A percentile compares a stretch with the other conserved stretches of the same genome.
These are phyloP conservation scores for Ascochyta koolunga DNA, from an alignment of 2,329 filamentous ascomycete genomes.

Conservation along the genomic window DNA sequence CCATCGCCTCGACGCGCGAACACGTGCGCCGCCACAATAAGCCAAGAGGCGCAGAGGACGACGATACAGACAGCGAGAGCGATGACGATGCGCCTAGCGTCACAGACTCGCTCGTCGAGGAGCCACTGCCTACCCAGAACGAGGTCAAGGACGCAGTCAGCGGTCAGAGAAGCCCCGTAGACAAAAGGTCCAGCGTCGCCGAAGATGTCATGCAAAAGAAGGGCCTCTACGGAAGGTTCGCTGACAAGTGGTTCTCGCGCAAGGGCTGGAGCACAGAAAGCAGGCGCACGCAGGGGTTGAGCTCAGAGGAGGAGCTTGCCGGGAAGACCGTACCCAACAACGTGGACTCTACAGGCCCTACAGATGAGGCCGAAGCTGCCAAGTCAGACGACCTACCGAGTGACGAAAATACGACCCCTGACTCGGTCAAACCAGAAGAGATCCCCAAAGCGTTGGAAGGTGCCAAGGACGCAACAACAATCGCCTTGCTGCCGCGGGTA, in stretches of 20 bases:
- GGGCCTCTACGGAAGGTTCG: conserved; percentile 87
- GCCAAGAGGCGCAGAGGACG: conserved; percentile 26
- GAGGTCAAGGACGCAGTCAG: conserved; percentile 42
- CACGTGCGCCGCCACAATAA: conserved; percentile 49
- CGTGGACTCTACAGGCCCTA: conserved; percentile 37
- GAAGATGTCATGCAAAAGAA: conserved; percentile 86
- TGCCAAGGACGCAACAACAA: conserved; percentile 40
- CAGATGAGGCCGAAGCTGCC: conserved; percentile 30
- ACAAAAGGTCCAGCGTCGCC: conserved; percentile 65
- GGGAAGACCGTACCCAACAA: conserved; percentile 43
- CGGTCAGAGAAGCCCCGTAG: conserved; percentile 28
- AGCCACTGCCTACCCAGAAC: conserved; percentile 39
- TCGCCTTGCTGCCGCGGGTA: conserved; percentile 75
- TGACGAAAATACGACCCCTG: conserved; percentile 17
- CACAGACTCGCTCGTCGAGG: conserved; percentile 47
- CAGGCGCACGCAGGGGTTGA: conserved; percentile 72
- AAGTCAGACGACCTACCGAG: conserved; percentile 29
- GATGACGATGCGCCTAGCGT: conserved; percentile 44
- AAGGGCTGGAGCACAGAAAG: conserved; percentile 79
- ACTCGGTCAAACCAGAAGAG: conserved; percentile 40
- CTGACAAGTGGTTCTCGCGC: conserved; percentile 87
- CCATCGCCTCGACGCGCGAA: conserved; percentile 68
- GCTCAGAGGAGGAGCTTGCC: conserved; percentile 55
- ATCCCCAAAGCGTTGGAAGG: conserved; percentile 45
- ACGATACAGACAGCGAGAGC: conserved; percentile 42